Percentiles rank a stretch among this genome's conserved stretches.
Evolutionary conservation across 2,329 filamentous ascomycete species (phyloP).

Genomic region (Penicillium fuscoglaucum): DNA sequence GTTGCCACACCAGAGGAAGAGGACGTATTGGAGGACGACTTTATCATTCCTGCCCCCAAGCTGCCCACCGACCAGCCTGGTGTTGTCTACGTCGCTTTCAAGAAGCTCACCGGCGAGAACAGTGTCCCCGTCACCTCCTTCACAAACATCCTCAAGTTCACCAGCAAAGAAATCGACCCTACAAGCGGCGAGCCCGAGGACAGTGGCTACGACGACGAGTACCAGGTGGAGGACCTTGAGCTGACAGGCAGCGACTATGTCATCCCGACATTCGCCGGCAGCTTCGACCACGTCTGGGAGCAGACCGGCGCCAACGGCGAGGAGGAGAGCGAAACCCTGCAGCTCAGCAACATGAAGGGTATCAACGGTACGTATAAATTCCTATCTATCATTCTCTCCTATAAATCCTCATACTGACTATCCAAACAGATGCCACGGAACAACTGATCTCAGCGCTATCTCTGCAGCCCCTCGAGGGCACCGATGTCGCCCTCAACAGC

Average conservation of each 20-base stretch:
- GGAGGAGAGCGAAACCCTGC: conserved; percentile 86
- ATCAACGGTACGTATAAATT: conserved; percentile 71
- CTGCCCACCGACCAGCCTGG: conserved; percentile 83
- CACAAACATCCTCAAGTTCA: conserved; percentile 93
- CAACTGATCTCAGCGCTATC: conserved; percentile 83
- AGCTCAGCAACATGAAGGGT: conserved; percentile 83
- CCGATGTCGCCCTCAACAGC: conserved; percentile 82
- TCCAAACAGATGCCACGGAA: conserved; percentile 76
- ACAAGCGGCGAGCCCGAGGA: conserved; percentile 91
- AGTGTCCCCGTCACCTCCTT: conserved; percentile 80
- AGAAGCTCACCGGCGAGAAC: conserved; percentile 72
- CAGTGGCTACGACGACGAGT: conserved; percentile 92
- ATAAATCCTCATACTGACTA: conserved; percentile 26
- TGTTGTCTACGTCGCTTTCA: conserved; percentile 93
- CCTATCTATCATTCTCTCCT: conserved; percentile 8
- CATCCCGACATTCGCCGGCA: conserved; percentile 87
- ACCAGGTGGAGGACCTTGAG: conserved; percentile 92
- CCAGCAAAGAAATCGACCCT: conserved; percentile 96
- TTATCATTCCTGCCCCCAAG: conserved; percentile 85
- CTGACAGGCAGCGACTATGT: conserved; percentile 91
- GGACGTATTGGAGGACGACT: conserved; percentile 75
- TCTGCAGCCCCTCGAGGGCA: conserved; percentile 90
- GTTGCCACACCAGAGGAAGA: conserved; percentile 77
- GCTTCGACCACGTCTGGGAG: conserved; percentile 95
- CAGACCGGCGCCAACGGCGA: conserved; percentile 86